A percentile compares a stretch with the other conserved stretches of the same genome.
phyloP scores from a whole-genome alignment of 202 grass and related monocot genomes.

The Setaria viridis region DNA sequence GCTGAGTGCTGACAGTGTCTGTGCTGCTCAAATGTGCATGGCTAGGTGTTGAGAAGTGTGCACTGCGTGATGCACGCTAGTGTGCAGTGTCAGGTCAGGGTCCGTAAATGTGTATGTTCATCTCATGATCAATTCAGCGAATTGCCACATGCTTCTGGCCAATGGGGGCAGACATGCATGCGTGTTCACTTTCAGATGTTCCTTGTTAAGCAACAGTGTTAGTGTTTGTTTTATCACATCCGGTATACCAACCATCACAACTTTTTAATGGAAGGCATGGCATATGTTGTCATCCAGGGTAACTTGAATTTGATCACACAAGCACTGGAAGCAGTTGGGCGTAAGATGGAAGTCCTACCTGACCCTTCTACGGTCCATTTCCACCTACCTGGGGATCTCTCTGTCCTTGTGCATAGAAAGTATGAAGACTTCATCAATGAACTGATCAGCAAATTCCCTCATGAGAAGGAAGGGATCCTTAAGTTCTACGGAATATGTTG shows the following conservation, averaged over 20 bases:
- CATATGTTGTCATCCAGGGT: constrained; percentile 53
- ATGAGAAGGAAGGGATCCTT: constrained; percentile 83
- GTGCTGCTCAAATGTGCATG: not conserved
- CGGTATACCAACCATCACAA: not conserved
- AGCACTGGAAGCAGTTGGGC: constrained; percentile 79
- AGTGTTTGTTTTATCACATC: not conserved
- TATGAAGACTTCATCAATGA: constrained; percentile 69
- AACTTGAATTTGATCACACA: constrained; percentile 94
- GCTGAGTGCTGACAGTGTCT: not conserved
- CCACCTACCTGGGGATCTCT: constrained; percentile 78
- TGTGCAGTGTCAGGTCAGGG: not conserved
- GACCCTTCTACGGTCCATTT: constrained; percentile 89
- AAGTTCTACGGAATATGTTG: constrained; percentile 88
- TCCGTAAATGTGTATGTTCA: not conserved
- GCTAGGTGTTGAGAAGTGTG: not conserved
- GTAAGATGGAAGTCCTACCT: constrained; percentile 90
- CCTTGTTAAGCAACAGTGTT: not conserved
- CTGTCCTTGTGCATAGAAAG: constrained; percentile 76
- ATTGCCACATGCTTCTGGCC: not conserved
- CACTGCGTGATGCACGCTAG: not conserved
- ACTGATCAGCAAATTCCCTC: constrained; percentile 81
- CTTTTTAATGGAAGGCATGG: not conserved
- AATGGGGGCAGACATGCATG: not conserved
- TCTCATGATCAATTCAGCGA: not conserved
- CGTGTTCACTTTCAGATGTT: not conserved